Percentiles rank a stretch among this genome's conserved stretches.
Conservation (phyloP, 108 stramenopile species). For the Skeletonema marinoi region DNA sequence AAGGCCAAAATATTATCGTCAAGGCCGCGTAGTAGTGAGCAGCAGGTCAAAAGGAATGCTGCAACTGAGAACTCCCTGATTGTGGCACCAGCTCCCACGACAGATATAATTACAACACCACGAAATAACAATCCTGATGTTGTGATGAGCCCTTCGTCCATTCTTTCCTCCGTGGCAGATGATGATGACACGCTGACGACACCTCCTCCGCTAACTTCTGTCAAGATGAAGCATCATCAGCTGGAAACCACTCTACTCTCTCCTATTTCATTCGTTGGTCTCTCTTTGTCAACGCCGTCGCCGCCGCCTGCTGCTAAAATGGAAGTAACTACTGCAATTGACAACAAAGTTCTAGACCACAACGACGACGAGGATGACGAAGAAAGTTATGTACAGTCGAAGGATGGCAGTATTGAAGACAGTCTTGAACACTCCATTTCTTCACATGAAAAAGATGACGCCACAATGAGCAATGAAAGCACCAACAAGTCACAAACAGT, state of each 20-base stretch:
- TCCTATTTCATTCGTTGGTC: background rate
- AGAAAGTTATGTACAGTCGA: conserved; percentile 3
- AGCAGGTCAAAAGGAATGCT: background rate
- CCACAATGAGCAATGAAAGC: background rate
- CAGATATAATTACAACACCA: background rate
- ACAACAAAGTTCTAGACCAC: background rate
- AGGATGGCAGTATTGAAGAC: background rate
- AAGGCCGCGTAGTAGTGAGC: background rate
- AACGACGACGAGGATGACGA: background rate
- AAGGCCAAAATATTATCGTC: background rate
- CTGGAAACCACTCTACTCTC: background rate
- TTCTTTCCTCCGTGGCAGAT: background rate
- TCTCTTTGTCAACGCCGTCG: background rate
- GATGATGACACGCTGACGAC: background rate
- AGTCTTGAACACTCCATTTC: conserved; percentile 1
- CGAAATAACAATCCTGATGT: background rate
- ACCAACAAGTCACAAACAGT: background rate
- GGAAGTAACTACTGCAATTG: background rate
- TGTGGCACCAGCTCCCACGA: background rate
- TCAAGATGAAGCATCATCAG: conserved; percentile 8
- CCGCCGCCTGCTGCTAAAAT: background rate
- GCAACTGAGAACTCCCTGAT: background rate
- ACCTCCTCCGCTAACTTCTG: conserved; percentile 16
- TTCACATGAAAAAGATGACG: background rate
- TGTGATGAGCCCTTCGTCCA: background rate